Evolutionary conservation across 306 rosid genomes (phyloP), one percentile per base, ranked within the genome.

Genomic region (Coriaria nepalensis): DNA sequence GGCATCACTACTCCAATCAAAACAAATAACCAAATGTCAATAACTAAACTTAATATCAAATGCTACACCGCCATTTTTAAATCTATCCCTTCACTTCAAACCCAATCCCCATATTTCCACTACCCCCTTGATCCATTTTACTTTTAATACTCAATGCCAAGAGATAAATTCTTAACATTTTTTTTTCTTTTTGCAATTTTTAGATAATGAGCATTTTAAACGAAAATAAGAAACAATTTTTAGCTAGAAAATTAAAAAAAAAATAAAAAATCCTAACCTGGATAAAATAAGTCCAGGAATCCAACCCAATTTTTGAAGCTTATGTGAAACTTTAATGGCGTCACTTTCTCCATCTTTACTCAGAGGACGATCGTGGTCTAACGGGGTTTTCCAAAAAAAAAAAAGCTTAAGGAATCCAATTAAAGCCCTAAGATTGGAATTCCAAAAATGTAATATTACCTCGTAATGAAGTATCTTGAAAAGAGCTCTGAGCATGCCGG

Each of bases 281-380:
- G 74, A 84, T 56, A 90, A 42, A 54, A 90, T 84, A 68, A 90
- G 97, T 58, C 84, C 78, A 63, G 97, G 97, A 55, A 84, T 75
- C 97, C 97, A 90, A 69, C 80, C 93, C 83, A 83, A 50, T 58
- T 79, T 71, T 49, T 68, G 82, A 45, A 90, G 86, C 68, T 75
- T 84, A 56, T 40, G 77, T 36, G 97, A 69, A 70, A 90, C 56
- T 62, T 49, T 61, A 52, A 60, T 65, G 54, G 95, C 95, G 57
- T 90, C 95, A 5, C 54, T 77, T 65, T 67, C 47, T 49, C 97
- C 97, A 2, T 82, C 70, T 73, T 65, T 80, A 75, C 93, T 90
- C 64, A 90, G 64, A 54, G 97, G 93, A 44, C 97, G 86, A 59
- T 90, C 95, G 42, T 90, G 97, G 68, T 90, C 97, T 88, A 66